Evolutionary conservation across 441 rosid genomes (phyloP).

Genomic region (Gossypium trilobum): DNA sequence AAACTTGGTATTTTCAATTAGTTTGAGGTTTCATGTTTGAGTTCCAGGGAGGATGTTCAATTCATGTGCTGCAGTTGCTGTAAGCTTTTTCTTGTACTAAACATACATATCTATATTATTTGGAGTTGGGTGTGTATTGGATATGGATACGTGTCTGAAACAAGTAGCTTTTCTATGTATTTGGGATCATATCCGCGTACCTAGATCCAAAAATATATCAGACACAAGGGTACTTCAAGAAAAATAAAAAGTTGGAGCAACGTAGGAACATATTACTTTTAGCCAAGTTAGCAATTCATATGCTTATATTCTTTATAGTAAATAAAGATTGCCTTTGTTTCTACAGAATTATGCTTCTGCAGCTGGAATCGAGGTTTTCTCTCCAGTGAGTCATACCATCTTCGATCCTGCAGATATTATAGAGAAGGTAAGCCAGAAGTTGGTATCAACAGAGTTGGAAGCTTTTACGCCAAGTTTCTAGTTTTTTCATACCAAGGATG

Average conservation of each 20-base stretch:
- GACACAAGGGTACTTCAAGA: background rate
- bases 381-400: constrained; percentile 85
- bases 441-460: background rate
- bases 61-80: background rate
- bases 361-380: constrained; percentile 63
- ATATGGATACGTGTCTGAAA: background rate
- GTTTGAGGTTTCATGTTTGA: background rate
- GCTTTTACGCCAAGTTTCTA: background rate
- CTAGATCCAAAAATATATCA: background rate
- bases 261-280: background rate
- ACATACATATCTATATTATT: background rate
- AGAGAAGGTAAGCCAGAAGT: constrained; percentile 37
- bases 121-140: background rate
- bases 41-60: background rate
- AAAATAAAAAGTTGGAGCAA: background rate
- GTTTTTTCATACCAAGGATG: background rate
- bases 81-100: background rate
- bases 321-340: background rate
- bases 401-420: constrained; percentile 68
- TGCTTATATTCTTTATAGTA: background rate
- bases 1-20: background rate
- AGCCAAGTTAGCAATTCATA: background rate
- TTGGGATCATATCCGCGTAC: background rate
- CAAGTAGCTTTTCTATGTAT: background rate
- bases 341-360: constrained; percentile 53